Percentiles rank a stretch among this genome's conserved stretches.
Evolutionary conservation across 2,329 filamentous ascomycete genomes (phyloP).

Genomic region (Mariannaea sp.): DNA sequence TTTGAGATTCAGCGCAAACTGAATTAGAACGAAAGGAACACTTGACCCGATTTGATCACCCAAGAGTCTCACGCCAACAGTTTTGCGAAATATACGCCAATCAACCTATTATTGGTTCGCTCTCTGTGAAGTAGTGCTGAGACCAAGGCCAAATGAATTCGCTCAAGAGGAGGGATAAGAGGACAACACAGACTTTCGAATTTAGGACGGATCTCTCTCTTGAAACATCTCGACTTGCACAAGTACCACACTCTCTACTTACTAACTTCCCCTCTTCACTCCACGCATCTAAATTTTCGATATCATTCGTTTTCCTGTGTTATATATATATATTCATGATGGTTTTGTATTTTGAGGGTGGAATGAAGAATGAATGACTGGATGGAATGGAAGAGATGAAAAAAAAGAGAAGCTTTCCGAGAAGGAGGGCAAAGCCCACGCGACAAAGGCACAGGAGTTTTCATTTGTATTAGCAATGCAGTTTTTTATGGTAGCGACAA

Average conservation of each 20-base stretch:
- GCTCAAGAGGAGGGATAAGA: neutral
- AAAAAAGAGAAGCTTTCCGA: conserved; percentile 17
- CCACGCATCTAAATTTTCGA: conserved; percentile 11
- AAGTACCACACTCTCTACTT: conserved; percentile 22
- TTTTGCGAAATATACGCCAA: too few species aligned
- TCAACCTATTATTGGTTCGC: too few species aligned
- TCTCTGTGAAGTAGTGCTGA: too few species aligned
- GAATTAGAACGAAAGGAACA: too few species aligned
- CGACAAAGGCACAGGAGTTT: conserved; percentile 8
- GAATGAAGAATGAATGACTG: neutral
- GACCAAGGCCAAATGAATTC: neutral
- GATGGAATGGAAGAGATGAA: neutral
- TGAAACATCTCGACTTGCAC: conserved; percentile 21
- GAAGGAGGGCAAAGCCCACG: conserved; percentile 18
- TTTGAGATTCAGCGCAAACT: too few species aligned
- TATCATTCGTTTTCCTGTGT: conserved; percentile 27
- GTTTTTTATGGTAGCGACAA: conserved; percentile 15
- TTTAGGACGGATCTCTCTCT: conserved; percentile 15
- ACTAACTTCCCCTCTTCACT: conserved; percentile 1
- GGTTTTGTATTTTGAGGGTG: conserved; percentile 6
- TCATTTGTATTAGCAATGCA: conserved; percentile 15
- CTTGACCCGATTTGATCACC: too few species aligned
- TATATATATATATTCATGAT: too few species aligned
- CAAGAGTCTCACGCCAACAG: too few species aligned
- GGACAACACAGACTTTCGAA: conserved; percentile 6